phyloP scores from a whole-genome alignment of 192 early-diverging fungal species.

The Coemansia sp. region DNA sequence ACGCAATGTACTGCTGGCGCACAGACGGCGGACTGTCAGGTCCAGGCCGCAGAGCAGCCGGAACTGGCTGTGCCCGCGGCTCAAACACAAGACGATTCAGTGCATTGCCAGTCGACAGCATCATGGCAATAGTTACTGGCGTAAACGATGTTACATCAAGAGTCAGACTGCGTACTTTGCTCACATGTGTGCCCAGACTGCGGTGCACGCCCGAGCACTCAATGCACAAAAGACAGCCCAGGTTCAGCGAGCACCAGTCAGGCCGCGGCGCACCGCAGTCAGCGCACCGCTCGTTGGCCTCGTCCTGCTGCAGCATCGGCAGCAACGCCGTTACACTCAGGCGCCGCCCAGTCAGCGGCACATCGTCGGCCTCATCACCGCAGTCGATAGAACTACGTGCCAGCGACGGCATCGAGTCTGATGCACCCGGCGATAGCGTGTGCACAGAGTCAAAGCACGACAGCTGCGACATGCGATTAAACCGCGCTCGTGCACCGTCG shows the following conservation, averaged over 20 bases:
- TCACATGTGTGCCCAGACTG: conserved; percentile 85
- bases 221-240: conserved; percentile 82
- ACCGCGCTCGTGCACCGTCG: conserved; percentile 8
- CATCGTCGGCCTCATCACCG: conserved; percentile 4
- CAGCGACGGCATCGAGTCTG: conserved; percentile 20
- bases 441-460: conserved; percentile 20
- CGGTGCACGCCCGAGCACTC: conserved; percentile 92
- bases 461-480: conserved; percentile 27
- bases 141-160: conserved; percentile 66
- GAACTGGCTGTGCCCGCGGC: not conserved
- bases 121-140: conserved; percentile 36
- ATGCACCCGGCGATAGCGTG: conserved; percentile 17
- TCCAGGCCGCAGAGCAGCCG: conserved; percentile 14
- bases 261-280: conserved; percentile 65
- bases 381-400: not conserved
- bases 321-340: conserved; percentile 14
- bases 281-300: conserved; percentile 51
- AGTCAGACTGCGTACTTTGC: conserved; percentile 80
- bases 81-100: conserved; percentile 29
- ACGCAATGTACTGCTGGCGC: conserved; percentile 62
- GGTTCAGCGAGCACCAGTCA: conserved; percentile 86
- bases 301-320: conserved; percentile 13
- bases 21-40: conserved; percentile 54
- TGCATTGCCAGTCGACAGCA: conserved; percentile 37
- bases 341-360: not conserved